Evolutionary conservation across 352 stramenopile species (phyloP), one percentile per base, ranked within the genome.

Genomic region (Phytophthora boehmeriae): DNA sequence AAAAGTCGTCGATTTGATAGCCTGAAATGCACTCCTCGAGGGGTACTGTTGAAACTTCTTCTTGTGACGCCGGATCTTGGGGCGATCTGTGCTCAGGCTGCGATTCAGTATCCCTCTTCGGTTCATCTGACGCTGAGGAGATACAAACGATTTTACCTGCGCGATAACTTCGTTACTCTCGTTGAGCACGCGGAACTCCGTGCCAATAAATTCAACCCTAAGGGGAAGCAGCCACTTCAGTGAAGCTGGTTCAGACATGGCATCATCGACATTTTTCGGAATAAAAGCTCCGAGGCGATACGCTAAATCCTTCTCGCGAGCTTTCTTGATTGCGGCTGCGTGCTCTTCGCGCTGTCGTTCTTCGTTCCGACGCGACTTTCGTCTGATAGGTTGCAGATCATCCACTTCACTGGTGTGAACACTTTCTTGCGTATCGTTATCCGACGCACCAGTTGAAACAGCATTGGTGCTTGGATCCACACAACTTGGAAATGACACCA

Each of bases 271-370:
- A 11, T 27, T 36, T 34, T 45, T 42, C 3, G 76, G 72, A 14
- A 88, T 41, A 49, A 88, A 90, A 16, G 65, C 58, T 34, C 75
- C 58, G 4, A 91, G 59, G 0, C 71, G 72, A 22, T 86, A 91
- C 20, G 61, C 66, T 38, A 92, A 53, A 44, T 91, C 71, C 34
- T 89, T 85, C 49, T 91, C 81, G 8, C 70, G 63, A 4, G 79
- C 80, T 45, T 68, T 61, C 47, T 89, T 92, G 2, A 83, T 68
- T 23, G 83, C 83, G 2, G 80, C 73, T 36, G 77, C 81, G 53
- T 91, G 80, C 30, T 92, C 83, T 61, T 91, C 79, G 20, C 81
- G 76, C 34, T 90, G 49, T 45, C 78, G 71, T 50, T 91, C 76
- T 59, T 90, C 76, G 30, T 92, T 69, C 16, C 83, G 78, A 5